Conservation (phyloP, 2,329 filamentous ascomycete species). For the Cytospora schulzeri region DNA sequence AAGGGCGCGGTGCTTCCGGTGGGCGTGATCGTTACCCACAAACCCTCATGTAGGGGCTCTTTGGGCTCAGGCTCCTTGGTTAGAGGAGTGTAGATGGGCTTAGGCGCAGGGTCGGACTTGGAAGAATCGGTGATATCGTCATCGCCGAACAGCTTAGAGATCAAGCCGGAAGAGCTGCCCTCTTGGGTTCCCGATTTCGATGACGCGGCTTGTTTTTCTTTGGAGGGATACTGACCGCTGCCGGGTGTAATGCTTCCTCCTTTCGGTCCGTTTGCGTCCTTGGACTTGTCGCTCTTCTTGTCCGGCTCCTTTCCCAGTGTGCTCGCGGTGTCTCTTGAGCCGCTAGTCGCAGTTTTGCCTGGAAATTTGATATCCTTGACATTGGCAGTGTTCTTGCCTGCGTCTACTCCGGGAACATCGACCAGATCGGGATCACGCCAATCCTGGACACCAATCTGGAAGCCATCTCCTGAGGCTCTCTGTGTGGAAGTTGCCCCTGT, state of each 20-base stretch:
- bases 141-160: constrained; percentile 54
- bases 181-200: constrained; percentile 32
- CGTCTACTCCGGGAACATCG: constrained; percentile 38
- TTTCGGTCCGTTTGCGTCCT: constrained; percentile 46
- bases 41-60: constrained; percentile 65
- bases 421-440: constrained; percentile 81
- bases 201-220: constrained; percentile 31
- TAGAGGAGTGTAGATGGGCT: constrained; percentile 29
- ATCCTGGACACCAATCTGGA: constrained; percentile 83
- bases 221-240: constrained; percentile 66
- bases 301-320: constrained; percentile 33
- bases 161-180: constrained; percentile 39
- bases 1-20: constrained; percentile 89
- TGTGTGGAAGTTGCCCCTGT: constrained; percentile 27
- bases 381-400: constrained; percentile 33
- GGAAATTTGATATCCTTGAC: constrained; percentile 19
- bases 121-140: constrained; percentile 40
- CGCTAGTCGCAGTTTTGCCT: constrained; percentile 16
- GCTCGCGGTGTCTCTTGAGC: constrained; percentile 24
- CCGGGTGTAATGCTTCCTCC: constrained; percentile 72
- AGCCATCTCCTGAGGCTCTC: constrained; percentile 55
- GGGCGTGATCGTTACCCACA: constrained; percentile 96
- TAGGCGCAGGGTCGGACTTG: constrained; percentile 37
- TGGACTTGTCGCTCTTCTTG: constrained; percentile 22
- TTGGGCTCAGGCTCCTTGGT: constrained; percentile 25